Evolutionary conservation across 116 monocot genomes (phyloP).

Genomic region (Iris pallida): DNA sequence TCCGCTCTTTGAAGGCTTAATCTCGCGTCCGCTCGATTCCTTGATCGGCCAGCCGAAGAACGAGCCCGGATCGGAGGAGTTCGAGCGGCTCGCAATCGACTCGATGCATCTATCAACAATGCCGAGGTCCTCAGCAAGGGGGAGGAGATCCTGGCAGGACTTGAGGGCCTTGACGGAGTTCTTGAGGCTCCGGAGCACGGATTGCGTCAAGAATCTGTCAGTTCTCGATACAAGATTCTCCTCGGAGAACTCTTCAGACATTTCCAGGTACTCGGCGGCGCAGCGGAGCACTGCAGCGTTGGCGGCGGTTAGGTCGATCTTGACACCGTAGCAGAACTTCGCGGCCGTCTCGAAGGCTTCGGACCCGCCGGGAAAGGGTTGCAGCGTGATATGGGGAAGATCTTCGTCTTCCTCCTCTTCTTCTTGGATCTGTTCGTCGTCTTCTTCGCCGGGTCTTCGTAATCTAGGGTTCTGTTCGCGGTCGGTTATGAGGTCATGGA

Average conservation of each 20-base stretch:
- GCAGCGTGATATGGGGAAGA: slow-evolving; percentile 44
- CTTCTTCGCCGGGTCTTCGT: not conserved
- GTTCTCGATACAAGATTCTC: slow-evolving; percentile 61
- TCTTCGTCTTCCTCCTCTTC: slow-evolving; percentile 51
- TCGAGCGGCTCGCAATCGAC: slow-evolving; percentile 36
- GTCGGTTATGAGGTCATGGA: slow-evolving; percentile 54
- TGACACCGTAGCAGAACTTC: slow-evolving; percentile 94
- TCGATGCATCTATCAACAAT: slow-evolving; percentile 63
- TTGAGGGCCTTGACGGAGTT: slow-evolving; percentile 62
- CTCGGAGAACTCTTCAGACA: slow-evolving; percentile 70
- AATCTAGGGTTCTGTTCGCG: slow-evolving; percentile 24
- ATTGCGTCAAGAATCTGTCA: slow-evolving; percentile 62
- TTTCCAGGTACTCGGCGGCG: slow-evolving; percentile 89
- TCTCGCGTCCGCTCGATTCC: not conserved
- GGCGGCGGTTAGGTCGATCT: slow-evolving; percentile 64
- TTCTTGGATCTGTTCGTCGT: slow-evolving; percentile 17
- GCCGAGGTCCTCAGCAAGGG: slow-evolving; percentile 71
- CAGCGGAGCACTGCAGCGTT: slow-evolving; percentile 70
- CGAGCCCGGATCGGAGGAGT: not conserved
- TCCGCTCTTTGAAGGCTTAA: not conserved
- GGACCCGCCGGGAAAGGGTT: slow-evolving; percentile 65
- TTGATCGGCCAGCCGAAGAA: slow-evolving; percentile 14
- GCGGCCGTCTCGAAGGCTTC: slow-evolving; percentile 80
- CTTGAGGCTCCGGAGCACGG: slow-evolving; percentile 53
- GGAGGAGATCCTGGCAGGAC: slow-evolving; percentile 56